Conservation (phyloP, 23 red algal species). For the Gracilariopsis chorda region DNA sequence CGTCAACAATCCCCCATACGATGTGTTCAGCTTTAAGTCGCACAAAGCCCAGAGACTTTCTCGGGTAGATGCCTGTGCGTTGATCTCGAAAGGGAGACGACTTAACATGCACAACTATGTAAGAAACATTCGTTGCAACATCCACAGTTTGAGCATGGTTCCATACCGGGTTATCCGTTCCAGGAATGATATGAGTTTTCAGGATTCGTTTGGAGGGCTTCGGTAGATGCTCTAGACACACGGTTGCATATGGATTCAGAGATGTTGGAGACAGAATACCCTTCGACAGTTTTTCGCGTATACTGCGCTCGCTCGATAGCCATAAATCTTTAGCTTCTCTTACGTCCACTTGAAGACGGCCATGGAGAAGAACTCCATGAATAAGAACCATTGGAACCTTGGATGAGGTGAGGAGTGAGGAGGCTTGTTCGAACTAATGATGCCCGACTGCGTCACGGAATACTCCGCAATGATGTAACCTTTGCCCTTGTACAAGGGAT, state of each 20-base stretch:
- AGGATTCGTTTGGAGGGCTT: slow-evolving; percentile 58
- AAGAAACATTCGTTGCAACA: slow-evolving; percentile 54
- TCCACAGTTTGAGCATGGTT: slow-evolving; percentile 39
- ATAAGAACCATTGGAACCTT: slow-evolving; percentile 67
- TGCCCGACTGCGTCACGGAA: too few species aligned
- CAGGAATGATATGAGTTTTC: slow-evolving; percentile 59
- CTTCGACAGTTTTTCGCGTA: slow-evolving; percentile 41
- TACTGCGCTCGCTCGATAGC: slow-evolving; percentile 27
- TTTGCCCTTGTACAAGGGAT: too few species aligned
- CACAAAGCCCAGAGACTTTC: slow-evolving; percentile 61
- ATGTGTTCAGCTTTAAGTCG: slow-evolving; percentile 58
- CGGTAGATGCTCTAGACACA: slow-evolving; percentile 60
- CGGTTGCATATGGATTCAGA: slow-evolving; percentile 65
- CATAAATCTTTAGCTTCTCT: slow-evolving; percentile 46
- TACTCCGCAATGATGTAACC: too few species aligned
- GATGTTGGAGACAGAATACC: slow-evolving; percentile 11
- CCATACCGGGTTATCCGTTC: slow-evolving; percentile 56
- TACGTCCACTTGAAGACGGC: slow-evolving; percentile 53
- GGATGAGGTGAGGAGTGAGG: too few species aligned
- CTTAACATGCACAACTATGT: slow-evolving; percentile 67
- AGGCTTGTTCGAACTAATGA: too few species aligned
- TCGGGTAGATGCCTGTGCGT: slow-evolving; percentile 18
- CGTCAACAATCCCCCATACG: slow-evolving; percentile 32
- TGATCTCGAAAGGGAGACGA: slow-evolving; percentile 16
- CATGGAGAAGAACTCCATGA: slow-evolving; percentile 62